phyloP scores from a whole-genome alignment of 495 filamentous ascomycete species.

The Penicillium taxi region DNA sequence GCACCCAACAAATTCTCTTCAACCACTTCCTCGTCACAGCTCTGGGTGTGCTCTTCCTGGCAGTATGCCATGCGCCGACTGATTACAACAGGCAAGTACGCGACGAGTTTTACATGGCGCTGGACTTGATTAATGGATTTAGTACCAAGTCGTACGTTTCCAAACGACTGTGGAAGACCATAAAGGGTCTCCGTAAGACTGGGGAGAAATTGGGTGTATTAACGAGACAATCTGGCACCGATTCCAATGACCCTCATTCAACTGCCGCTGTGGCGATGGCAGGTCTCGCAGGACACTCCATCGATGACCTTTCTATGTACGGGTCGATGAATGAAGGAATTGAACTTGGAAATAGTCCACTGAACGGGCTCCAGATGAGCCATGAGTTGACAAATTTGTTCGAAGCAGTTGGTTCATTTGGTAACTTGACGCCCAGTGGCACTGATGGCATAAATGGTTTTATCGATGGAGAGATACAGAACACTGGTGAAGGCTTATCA shows the following conservation, averaged over 20 bases:
- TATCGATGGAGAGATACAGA: slow-evolving; percentile 40
- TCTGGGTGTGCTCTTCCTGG: slow-evolving; percentile 73
- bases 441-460: slow-evolving; percentile 38
- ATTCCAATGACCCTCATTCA: slow-evolving; percentile 51
- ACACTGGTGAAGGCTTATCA: slow-evolving; percentile 40
- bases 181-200: slow-evolving; percentile 69
- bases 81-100: slow-evolving; percentile 66
- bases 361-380: slow-evolving; percentile 56
- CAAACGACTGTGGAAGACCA: slow-evolving; percentile 74
- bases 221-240: slow-evolving; percentile 32
- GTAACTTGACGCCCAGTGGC: slow-evolving; percentile 34
- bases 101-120: slow-evolving; percentile 80
- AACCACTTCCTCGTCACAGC: slow-evolving; percentile 82
- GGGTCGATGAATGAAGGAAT: slow-evolving; percentile 35
- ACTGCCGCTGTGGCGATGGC: slow-evolving; percentile 67
- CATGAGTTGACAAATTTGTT: slow-evolving; percentile 60
- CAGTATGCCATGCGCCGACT: slow-evolving; percentile 70
- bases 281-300: slow-evolving; percentile 60
- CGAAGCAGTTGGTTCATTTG: slow-evolving; percentile 57
- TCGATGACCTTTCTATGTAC: slow-evolving; percentile 52
- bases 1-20: slow-evolving; percentile 70
- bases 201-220: slow-evolving; percentile 72
- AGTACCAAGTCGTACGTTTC: slow-evolving; percentile 71
- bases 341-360: slow-evolving; percentile 51
- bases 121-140: slow-evolving; percentile 74